Evolutionary conservation across 2,329 filamentous ascomycete species (phyloP), one percentile per base, ranked within the genome.

Genomic region (Aspergillus fischeri): DNA sequence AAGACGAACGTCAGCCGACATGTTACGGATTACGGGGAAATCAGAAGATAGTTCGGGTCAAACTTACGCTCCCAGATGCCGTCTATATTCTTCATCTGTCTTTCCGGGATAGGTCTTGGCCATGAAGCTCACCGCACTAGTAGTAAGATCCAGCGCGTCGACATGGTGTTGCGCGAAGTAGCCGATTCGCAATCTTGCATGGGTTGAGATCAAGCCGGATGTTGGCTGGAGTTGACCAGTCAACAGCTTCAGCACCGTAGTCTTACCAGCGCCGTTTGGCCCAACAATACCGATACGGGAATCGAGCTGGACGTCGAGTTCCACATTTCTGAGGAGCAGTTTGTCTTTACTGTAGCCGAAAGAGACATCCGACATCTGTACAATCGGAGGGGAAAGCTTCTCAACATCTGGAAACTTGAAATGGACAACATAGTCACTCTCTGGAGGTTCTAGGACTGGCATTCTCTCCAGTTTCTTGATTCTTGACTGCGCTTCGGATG

Each of bases 81-180:
- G 86, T 58, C 94, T 90, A 77, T 99, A 99, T 73, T 99, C 94
- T 76, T 99, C 94, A 73, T 99, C 94, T 8, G 90, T 90, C 74
- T 86, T 90, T 56, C 94, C 94, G 0, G 91, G 92, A 73, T 94
- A 97, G 52, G 81, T 88, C 76, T 91, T 92, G 29, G 94, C 86
- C 92, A 99, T 97, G 82, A 97, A 99, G 60, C 89, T 89, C 55
- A 99, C 94, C 27, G 94, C 91, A 66, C 90, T 94, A 63, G 86
- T 86, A 61, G 86, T 94, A 63, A 99, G 81, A 73, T 99, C 94
- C 49, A 99, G 82, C 11, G 92, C 93, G 74, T 99, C 94, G 63
- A 99, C 92, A 80, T 99, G 94, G 75, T 99, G 94, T 77, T 99
- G 94, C 3, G 94, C 94, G 71, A 99, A 99, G 84, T 95, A 99